Base-by-base conservation (phyloP, 129 eudicot genomes). In the Erigeron canadensis region DNA sequence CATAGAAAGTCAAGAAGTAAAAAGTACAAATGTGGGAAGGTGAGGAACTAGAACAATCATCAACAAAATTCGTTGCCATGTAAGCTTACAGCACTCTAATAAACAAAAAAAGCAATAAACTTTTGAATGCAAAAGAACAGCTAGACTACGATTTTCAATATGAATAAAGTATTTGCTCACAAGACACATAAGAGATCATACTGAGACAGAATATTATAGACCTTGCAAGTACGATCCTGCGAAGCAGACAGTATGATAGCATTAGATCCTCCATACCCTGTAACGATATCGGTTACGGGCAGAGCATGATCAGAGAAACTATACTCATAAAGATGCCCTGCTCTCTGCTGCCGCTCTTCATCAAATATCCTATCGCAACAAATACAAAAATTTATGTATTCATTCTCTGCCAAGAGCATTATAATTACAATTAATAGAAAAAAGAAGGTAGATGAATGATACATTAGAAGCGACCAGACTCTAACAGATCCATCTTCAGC, bases 161-260 rank as follows among this genome's bases (percentile, higher is more conserved):
- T 37, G 39, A 37, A 15, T 21, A 34, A 57, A 42, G 45, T 13
- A 38, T n/a, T 34, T 17, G 9, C 34, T 74, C 66, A n/a, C 13
- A 46, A 56, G 67, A 8, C 23, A 15, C 21, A 57, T 21, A 69
- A 63, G 17, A 67, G 55, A 40, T 6, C 0, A 51, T 28, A 15
- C 42, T 12, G 54, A 8, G n/a, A 63, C 44, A 16, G 23, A 73
- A 58, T 13, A 45, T 21, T 58, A 12, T 67, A 50, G 44, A 92
- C 98, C 98, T 93, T 93, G 89, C 96, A 93, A 60, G 98, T 93
- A 53, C 92, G 85, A 71, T 93, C 98, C 86, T 87, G 90, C 19
- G 96, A 93, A 64, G 96, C 84, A 51, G 98, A 89, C 34, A 93
- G 56, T 34, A 93, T 85, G 47, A 93, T 82, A 61, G 98, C 96